Evolutionary conservation across 2,329 filamentous ascomycete genomes (phyloP).

Genomic region (Fusarium sp.): DNA sequence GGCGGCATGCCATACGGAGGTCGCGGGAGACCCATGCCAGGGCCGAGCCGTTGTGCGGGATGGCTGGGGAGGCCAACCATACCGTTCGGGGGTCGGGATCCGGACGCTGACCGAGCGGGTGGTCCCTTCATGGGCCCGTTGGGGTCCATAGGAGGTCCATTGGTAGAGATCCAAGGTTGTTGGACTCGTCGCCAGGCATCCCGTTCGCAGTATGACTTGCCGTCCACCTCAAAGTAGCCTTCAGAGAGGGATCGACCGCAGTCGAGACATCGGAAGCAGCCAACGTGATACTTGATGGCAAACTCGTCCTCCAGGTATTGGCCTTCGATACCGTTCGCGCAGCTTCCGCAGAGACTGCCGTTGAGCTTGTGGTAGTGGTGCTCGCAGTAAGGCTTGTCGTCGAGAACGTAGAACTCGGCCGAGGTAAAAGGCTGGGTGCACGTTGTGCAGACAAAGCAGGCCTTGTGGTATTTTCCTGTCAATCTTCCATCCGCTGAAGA

Average conservation of each 20-base stretch:
- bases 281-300: constrained; percentile 83
- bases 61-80: constrained; percentile 43
- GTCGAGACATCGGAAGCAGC: constrained; percentile 86
- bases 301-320: constrained; percentile 89
- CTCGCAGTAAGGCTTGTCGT: constrained; percentile 90
- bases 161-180: constrained; percentile 30
- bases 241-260: constrained; percentile 80
- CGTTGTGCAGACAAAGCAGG: constrained; percentile 91
- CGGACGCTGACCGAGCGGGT: constrained; percentile 23
- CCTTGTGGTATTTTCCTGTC: constrained; percentile 93
- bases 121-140: constrained; percentile 32
- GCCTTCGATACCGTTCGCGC: constrained; percentile 89
- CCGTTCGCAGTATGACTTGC: constrained; percentile 84
- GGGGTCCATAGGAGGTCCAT: constrained; percentile 4
- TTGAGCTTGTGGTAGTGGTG: constrained; percentile 94
- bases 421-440: constrained; percentile 86
- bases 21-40: constrained; percentile 38
- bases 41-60: constrained; percentile 37
- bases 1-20: constrained; percentile 43
- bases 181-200: constrained; percentile 76
- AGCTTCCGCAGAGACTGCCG: constrained; percentile 83
- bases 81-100: constrained; percentile 40
- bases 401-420: constrained; percentile 90
- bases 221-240: constrained; percentile 92
- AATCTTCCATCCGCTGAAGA: constrained; percentile 93